These are phyloP conservation scores for Ceratobasidium papillatum DNA, from an alignment of 1,284 basidiomycete genomes.

Conservation along the genomic window DNA sequence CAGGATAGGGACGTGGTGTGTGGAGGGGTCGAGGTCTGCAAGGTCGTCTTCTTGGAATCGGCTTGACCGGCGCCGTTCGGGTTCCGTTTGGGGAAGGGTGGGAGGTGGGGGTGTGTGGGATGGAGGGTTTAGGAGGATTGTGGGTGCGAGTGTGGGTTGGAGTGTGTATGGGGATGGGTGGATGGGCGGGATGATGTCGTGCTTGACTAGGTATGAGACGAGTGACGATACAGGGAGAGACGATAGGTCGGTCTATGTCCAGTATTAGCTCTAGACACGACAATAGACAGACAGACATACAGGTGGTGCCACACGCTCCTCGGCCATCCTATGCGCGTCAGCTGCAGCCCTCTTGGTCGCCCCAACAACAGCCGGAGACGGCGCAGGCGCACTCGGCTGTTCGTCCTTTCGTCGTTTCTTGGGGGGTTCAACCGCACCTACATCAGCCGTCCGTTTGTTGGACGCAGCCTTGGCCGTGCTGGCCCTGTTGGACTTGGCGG, in stretches of 20 bases:
- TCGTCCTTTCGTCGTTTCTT: constrained; percentile 33
- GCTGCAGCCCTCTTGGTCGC: neutral
- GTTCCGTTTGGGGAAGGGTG: neutral
- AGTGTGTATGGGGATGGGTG: constrained; percentile 25
- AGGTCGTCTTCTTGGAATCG: constrained; percentile 3
- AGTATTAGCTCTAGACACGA: neutral
- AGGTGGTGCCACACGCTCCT: neutral
- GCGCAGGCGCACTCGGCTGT: neutral
- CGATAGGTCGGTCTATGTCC: constrained; percentile 3
- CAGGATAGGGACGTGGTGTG: constrained; percentile 15
- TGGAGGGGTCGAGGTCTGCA: neutral
- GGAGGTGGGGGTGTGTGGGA: constrained; percentile 6
- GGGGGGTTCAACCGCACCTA: neutral
- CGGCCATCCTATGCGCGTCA: neutral
- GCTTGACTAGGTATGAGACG: constrained; percentile 29
- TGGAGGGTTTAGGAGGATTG: constrained; percentile 1
- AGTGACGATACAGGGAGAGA: constrained; percentile 10
- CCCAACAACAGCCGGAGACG: neutral
- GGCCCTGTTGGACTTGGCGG: neutral
- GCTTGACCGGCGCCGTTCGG: neutral
- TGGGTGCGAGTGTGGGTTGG: neutral
- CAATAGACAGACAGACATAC: neutral
- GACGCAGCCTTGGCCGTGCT: constrained; percentile 1
- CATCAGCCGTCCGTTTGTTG: constrained; percentile 11
- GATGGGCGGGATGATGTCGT: constrained; percentile 31